Evolutionary conservation across 441 rosid species (phyloP), one percentile per base, ranked within the genome.

Genomic region (Brassica hybrid): DNA sequence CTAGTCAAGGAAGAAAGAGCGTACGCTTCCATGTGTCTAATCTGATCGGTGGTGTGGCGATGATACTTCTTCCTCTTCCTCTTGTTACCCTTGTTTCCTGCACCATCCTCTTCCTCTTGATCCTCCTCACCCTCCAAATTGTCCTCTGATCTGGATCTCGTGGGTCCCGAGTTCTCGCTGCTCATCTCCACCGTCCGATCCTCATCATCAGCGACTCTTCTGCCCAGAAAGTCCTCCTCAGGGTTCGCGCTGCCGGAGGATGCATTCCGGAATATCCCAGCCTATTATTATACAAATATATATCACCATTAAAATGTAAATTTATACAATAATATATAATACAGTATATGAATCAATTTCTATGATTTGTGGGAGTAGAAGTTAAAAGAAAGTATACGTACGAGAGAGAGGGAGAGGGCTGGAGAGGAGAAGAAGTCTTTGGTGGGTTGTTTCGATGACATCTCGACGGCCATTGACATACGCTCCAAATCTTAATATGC

Each of bases 391-490:
- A 23, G 32, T 14, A 61, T 8, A 56, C 60, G 23, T 87, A 95
- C 99, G 74, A 95, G 98, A 56, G 88, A 88, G 77, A 95, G 98
- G 60, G 99, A 95, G 76, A 95, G 99, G 30, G 98, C 93, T 30
- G 99, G 99, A 76, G 99, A 91, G 59, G 98, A 92, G 59, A 95
- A 93, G 89, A 91, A 91, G 81, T 95, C 97, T 82, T 95, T 93
- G 84, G 86, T 65, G 36, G 94, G 93, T 36, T 90, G 92, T 75
- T 90, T 91, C 23, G 82, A 86, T 52, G 97, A 87, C 97, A 93
- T 93, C 86, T 93, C 94, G 72, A 93, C 88, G 75, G 93, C 98
- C 98, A 95, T 95, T 78, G 93, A 88, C 94, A 84, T 65, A 16
- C 52, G n/a, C 73, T 59, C 52, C 67, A 1, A 65, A 21, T 57